Base-by-base conservation (phyloP, 2,329 filamentous ascomycete species). In the Xylariaceae sp. region DNA sequence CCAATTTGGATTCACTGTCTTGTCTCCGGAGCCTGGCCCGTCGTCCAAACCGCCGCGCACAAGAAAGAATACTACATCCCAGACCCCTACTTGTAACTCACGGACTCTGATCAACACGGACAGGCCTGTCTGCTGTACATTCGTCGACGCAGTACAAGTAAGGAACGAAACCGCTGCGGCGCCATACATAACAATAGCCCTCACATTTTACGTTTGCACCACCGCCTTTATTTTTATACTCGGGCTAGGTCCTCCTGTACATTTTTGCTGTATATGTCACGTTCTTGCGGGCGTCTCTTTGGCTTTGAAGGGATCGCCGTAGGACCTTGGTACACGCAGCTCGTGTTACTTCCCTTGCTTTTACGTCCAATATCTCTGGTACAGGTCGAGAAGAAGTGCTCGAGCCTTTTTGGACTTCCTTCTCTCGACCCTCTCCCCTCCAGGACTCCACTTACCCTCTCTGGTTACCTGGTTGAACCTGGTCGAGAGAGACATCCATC, bases 291-390 rank as follows among this genome's bases (percentile, higher is more conserved):
- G 35, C 31, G 34, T 37, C 48, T 46, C 6, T 26, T 41, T 44
- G 33, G 30, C 35, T 45, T 44, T 42, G 35, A 47, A 43, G 49
- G 34, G 48, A 49, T 50, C 49, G 49, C 37, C 47, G 39, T 19
- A 18, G 18, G 26, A 11, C 37, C 32, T 19, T 26, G 34, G n/a
- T 17, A 8, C 17, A 35, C 33, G 6, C 33, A 35, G 7, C n/a
- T 41, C 38, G 39, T 54, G 39, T 42, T 46, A 40, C 37, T 42
- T 44, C 47, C 51, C 47, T 47, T 49, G 45, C 49, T 49, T 52
- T 52, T 49, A 51, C 45, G 44, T 47, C 46, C 37, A 38, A 40
- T 47, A 6, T 47, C 42, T 28, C 39, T 41, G 46, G 46, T 50
- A 43, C 51, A 47, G 51, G 52, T 51, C 39, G 49, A 43, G 11